Evolutionary conservation across 2,329 filamentous ascomycete species (phyloP).

Genomic region (Pseudogymnoascus sp.): DNA sequence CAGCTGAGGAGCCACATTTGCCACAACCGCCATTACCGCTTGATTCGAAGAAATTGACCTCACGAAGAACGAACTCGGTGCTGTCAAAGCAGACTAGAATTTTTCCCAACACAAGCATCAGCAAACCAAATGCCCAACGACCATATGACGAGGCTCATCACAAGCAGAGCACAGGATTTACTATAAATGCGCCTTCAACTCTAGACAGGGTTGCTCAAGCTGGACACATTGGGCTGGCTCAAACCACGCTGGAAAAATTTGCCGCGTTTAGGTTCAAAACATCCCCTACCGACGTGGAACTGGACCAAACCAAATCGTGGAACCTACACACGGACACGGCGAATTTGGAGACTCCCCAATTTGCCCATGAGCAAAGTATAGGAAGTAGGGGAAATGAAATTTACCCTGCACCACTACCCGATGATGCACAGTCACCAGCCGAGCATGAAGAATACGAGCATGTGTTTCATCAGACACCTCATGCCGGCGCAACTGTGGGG

Average conservation of each 20-base stretch:
- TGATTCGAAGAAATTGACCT: slow-evolving; percentile 12
- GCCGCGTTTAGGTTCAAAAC: slow-evolving; percentile 14
- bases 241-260: slow-evolving; percentile 24
- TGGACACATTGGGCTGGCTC: slow-evolving; percentile 13
- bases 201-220: slow-evolving; percentile 19
- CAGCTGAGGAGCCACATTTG: not conserved
- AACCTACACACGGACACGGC: not conserved
- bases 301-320: not conserved
- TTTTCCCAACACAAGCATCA: slow-evolving; percentile 19
- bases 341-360: not conserved
- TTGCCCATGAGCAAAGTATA: not conserved
- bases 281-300: not conserved
- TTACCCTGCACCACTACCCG: not conserved
- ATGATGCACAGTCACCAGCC: not conserved
- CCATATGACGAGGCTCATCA: not conserved
- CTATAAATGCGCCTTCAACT: slow-evolving; percentile 12
- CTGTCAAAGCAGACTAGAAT: slow-evolving; percentile 13
- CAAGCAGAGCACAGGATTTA: not conserved
- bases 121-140: slow-evolving; percentile 17
- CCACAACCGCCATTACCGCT: slow-evolving; percentile 3
- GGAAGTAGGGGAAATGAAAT: not conserved
- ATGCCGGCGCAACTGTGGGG: not conserved
- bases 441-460: not conserved
- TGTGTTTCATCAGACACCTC: not conserved
- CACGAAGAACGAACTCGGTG: slow-evolving; percentile 8